Conservation (phyloP, 2,329 filamentous ascomycete genomes). For the Verticillium klebahnii region DNA sequence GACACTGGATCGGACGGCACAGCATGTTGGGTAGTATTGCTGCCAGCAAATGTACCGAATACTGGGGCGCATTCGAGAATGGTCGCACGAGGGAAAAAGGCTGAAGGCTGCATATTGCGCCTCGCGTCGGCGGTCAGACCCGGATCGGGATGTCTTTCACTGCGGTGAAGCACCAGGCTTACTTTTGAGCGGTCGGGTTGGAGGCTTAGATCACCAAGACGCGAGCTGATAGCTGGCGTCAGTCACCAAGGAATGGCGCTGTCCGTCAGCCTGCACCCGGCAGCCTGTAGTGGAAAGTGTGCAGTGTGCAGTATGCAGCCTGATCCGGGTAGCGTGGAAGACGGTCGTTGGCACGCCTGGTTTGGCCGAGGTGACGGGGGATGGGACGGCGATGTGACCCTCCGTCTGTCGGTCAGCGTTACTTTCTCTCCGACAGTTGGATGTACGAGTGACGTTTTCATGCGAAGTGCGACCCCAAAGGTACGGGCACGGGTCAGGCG, state of each 20-base stretch:
- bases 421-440: background rate
- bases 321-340: background rate
- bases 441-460: background rate
- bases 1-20: background rate
- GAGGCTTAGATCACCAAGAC: background rate
- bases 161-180: background rate
- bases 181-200: background rate
- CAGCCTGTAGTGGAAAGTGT: background rate
- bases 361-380: background rate
- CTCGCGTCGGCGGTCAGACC: background rate
- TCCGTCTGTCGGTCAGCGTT: background rate
- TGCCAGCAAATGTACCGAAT: background rate
- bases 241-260: background rate
- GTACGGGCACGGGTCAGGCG: background rate
- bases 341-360: background rate
- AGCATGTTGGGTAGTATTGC: background rate
- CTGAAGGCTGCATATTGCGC: background rate
- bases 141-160: background rate
- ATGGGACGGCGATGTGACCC: background rate
- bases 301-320: background rate
- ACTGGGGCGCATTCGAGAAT: background rate
- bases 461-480: background rate
- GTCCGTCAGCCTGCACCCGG: background rate
- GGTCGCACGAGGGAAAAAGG: background rate
- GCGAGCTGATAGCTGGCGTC: background rate